A percentile compares a stretch with the other conserved stretches of the same genome.
These are phyloP conservation scores for Pueraria montana DNA, from an alignment of 306 rosid species.

Conservation along the genomic window DNA sequence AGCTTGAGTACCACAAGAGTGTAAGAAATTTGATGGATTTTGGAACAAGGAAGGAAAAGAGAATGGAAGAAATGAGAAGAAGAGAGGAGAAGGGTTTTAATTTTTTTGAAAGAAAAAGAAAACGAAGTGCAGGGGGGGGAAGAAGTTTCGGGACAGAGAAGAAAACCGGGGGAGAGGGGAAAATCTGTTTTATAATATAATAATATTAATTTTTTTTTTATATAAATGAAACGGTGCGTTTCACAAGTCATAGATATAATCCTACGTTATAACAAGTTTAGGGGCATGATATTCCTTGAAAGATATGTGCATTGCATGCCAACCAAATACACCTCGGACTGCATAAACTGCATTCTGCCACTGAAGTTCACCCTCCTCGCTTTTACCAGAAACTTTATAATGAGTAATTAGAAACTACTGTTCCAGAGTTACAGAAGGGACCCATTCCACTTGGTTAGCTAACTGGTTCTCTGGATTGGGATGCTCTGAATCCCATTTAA, in stretches of 20 bases:
- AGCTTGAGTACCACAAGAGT: too few species aligned
- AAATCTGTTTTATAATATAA: too few species aligned
- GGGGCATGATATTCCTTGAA: slow-evolving; percentile 3
- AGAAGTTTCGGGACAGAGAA: too few species aligned
- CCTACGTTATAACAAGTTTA: slow-evolving; percentile 26
- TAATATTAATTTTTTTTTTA: too few species aligned
- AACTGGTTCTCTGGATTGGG: slow-evolving; percentile 23
- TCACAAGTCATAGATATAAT: not conserved
- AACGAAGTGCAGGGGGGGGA: too few species aligned
- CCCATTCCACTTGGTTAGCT: slow-evolving; percentile 18
- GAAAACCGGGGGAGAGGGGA: too few species aligned
- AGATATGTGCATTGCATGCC: not conserved
- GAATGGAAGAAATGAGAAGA: too few species aligned
- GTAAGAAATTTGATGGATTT: too few species aligned
- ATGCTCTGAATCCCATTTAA: slow-evolving; percentile 32
- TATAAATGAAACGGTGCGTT: too few species aligned
- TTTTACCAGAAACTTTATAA: not conserved
- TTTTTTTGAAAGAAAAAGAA: too few species aligned
- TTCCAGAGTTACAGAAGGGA: slow-evolving; percentile 11
- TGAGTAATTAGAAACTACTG: slow-evolving; percentile 14
- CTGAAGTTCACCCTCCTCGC: slow-evolving; percentile 15
- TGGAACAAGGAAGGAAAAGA: too few species aligned
- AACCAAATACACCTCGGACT: not conserved
- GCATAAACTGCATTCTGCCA: not conserved
- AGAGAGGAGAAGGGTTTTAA: too few species aligned